Evolutionary conservation across 2,329 filamentous ascomycete species (phyloP).

Genomic region (Ampelomyces quisqualis): DNA sequence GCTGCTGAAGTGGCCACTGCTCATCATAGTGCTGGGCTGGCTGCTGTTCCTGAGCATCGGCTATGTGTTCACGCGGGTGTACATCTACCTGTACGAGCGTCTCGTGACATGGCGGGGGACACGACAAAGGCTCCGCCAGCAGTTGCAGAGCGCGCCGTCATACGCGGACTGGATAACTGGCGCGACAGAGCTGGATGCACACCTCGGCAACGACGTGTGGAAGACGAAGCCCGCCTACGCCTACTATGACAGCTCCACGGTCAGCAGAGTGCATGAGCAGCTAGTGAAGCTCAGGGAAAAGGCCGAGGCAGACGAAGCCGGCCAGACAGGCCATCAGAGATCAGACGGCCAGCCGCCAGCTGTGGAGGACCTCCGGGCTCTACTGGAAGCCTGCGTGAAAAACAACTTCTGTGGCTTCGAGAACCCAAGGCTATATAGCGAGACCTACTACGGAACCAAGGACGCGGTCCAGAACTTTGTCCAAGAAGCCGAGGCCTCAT

Average conservation of each 20-base stretch:
- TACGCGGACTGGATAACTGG: slow-evolving; percentile 83
- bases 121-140: slow-evolving; percentile 68
- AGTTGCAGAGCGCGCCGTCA: slow-evolving; percentile 68
- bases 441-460: slow-evolving; percentile 98
- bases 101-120: slow-evolving; percentile 85
- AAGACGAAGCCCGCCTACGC: slow-evolving; percentile 70
- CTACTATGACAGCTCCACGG: slow-evolving; percentile 86
- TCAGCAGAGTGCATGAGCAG: slow-evolving; percentile 74
- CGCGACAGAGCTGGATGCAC: slow-evolving; percentile 75
- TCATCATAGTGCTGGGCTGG: slow-evolving; percentile 79
- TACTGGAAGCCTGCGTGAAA: slow-evolving; percentile 91
- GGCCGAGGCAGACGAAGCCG: slow-evolving; percentile 58
- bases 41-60: slow-evolving; percentile 69
- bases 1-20: slow-evolving; percentile 86
- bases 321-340: slow-evolving; percentile 18
- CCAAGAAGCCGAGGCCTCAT: slow-evolving; percentile 72
- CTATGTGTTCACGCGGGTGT: slow-evolving; percentile 80
- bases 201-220: slow-evolving; percentile 79
- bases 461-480: slow-evolving; percentile 86
- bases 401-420: slow-evolving; percentile 97
- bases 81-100: slow-evolving; percentile 92
- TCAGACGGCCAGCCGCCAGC: slow-evolving; percentile 47
- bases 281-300: slow-evolving; percentile 62
- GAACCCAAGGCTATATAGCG: slow-evolving; percentile 90
- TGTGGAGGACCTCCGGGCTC: slow-evolving; percentile 71